Percentiles rank a stretch among this genome's conserved stretches.
phyloP scores from a whole-genome alignment of 345 rosid genomes.

The Rhizophora apiculata region DNA sequence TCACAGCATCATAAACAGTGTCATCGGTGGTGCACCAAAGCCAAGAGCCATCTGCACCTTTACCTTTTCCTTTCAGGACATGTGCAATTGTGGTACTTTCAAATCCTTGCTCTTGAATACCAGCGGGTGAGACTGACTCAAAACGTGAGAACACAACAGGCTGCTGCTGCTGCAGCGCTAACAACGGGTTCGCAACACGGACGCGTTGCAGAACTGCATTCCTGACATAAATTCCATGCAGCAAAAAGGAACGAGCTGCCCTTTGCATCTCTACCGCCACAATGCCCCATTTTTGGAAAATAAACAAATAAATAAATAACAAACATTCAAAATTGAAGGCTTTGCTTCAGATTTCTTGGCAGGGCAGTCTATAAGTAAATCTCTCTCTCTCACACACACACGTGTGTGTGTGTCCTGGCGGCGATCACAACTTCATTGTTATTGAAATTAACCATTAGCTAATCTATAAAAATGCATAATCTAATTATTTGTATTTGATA shows the following conservation, averaged over 20 bases:
- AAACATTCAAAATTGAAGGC: no score
- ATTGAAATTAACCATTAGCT: no score
- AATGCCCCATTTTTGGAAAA: no score
- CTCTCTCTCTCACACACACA: no score
- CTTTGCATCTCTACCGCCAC: constrained; percentile 53
- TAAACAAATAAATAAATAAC: no score
- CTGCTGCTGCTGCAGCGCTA: constrained; percentile 31
- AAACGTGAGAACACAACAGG: constrained; percentile 49
- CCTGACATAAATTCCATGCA: constrained; percentile 53
- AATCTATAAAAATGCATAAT: no score
- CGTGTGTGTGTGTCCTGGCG: no score
- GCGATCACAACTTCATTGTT: no score
- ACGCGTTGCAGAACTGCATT: constrained; percentile 49
- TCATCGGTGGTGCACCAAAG: constrained; percentile 98
- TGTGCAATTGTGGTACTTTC: constrained; percentile 88
- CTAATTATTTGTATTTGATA: no score
- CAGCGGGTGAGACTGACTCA: constrained; percentile 56
- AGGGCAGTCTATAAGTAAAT: no score
- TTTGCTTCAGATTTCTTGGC: no score
- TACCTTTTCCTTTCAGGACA: constrained; percentile 72
- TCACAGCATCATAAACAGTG: constrained; percentile 84
- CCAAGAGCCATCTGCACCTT: constrained; percentile 96
- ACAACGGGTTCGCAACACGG: constrained; percentile 57
- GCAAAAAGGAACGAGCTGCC: constrained; percentile 39
- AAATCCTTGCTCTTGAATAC: constrained; percentile 88